phyloP scores from a whole-genome alignment of 2,329 filamentous ascomycete species.

The Neofusicoccum parvum region DNA sequence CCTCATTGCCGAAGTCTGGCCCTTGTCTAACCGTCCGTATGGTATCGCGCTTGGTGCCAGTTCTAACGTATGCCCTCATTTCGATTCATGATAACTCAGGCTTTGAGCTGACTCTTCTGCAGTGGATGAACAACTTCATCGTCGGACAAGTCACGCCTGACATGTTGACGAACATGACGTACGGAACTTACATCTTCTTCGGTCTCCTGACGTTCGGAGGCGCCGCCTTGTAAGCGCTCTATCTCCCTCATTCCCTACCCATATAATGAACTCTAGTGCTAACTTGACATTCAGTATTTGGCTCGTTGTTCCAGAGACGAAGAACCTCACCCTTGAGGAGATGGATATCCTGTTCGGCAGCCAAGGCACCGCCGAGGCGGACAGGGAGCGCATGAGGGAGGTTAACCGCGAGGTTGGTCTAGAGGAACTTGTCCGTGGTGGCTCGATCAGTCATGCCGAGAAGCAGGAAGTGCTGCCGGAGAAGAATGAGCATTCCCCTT shows the following conservation, averaged over 20 bases:
- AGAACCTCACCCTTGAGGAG: constrained; percentile 55
- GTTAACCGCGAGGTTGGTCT: constrained; percentile 72
- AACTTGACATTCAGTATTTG: constrained; percentile 36
- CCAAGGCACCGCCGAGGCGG: constrained; percentile 66
- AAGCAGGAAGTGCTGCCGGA: constrained; percentile 20
- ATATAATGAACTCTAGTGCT: neutral
- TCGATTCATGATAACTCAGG: constrained; percentile 45
- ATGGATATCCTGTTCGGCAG: constrained; percentile 69
- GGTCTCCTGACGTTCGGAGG: constrained; percentile 65
- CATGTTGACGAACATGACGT: constrained; percentile 65
- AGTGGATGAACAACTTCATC: constrained; percentile 52
- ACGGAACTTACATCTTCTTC: constrained; percentile 74
- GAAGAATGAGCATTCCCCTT: constrained; percentile 2
- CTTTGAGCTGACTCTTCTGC: neutral
- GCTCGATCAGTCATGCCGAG: constrained; percentile 1
- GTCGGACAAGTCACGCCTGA: constrained; percentile 71
- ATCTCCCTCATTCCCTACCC: neutral
- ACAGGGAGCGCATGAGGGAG: constrained; percentile 71
- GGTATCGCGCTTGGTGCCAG: constrained; percentile 68
- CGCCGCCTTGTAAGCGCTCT: constrained; percentile 47
- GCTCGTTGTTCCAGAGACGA: constrained; percentile 58
- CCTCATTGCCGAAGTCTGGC: constrained; percentile 74
- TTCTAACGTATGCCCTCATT: constrained; percentile 48
- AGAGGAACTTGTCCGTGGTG: constrained; percentile 33
- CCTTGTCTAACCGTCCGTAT: constrained; percentile 68